These are phyloP conservation scores for Cercis canadensis DNA, from an alignment of 306 rosid genomes.

Conservation along the genomic window DNA sequence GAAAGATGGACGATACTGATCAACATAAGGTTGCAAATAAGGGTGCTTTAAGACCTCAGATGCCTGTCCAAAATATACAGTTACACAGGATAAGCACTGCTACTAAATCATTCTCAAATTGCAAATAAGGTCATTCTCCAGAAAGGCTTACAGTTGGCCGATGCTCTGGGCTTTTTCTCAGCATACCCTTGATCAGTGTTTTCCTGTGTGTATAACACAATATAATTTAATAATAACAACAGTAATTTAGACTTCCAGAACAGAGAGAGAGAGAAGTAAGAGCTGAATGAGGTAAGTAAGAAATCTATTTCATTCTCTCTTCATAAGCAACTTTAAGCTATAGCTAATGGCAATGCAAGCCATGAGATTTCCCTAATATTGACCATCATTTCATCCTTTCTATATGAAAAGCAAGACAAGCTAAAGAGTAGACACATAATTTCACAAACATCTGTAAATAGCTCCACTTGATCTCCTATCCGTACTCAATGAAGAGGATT, in stretches of 20 bases:
- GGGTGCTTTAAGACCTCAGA: slow-evolving; percentile 94
- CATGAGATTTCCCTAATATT: no score
- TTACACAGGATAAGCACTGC: slow-evolving; percentile 29
- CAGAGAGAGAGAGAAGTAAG: background rate
- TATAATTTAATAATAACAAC: slow-evolving; percentile 6
- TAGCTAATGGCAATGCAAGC: background rate
- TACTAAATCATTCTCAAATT: slow-evolving; percentile 22
- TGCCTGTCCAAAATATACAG: slow-evolving; percentile 67
- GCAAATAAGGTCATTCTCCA: slow-evolving; percentile 23
- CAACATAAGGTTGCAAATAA: slow-evolving; percentile 89
- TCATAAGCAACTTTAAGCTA: background rate
- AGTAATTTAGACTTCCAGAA: slow-evolving; percentile 26
- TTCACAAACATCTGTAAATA: background rate
- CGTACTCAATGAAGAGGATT: background rate
- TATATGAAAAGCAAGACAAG: slow-evolving; percentile 17
- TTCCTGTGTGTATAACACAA: slow-evolving; percentile 62
- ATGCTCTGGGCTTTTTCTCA: slow-evolving; percentile 94
- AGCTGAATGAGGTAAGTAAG: background rate
- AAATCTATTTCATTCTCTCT: background rate
- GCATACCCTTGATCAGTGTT: slow-evolving; percentile 96
- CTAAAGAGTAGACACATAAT: background rate
- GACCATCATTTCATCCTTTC: background rate
- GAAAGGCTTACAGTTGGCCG: slow-evolving; percentile 81
- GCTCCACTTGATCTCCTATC: background rate
- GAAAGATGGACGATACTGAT: slow-evolving; percentile 77